Base-by-base conservation (phyloP, 2,329 filamentous ascomycete genomes). In the Phoma sp. region DNA sequence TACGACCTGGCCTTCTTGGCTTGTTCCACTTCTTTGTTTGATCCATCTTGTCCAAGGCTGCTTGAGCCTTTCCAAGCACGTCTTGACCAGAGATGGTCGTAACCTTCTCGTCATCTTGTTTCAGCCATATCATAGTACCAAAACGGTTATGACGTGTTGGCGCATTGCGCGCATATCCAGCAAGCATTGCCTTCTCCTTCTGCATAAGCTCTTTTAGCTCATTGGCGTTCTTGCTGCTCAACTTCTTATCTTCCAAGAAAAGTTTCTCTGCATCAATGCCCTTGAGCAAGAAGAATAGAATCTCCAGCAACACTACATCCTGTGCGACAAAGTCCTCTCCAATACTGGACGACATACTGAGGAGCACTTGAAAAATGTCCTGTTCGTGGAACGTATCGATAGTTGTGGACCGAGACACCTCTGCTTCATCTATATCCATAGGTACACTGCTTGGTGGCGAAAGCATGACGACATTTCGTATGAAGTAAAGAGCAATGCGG, bases 101-200 rank as follows among this genome's bases (percentile, higher is more conserved):
- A 65, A 95, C 85, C 67, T 93, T 93, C 45, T 89, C 87, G 63
- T 93, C 89, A 43, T 92, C 89, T 51, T 93, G 83, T 77, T 96
- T 91, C 33, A 99, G 86, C 93, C 93, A 98, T 30, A 97, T 87
- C 90, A 98, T 98, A 9, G 93, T 96, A 2, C 95, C 95, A 68
- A 98, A 99, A 30, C 95, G 86, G 64, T 93, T 96, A 74, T 99
- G 95, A 42, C 95, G 82, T 3, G 91, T 93, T 0, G 93, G 90
- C 2, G 89, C 90, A 68, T 87, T 87, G 63, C 87, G 88, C 48
- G 89, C 88, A 65, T 92, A 89, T 43, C 88, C 84, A 64, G 88
- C 86, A 49, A 91, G 81, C 86, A 96, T 90, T n/a, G 87, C 85
- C 2, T 87, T 87, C 75, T 99, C 95, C 68, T 95, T 91, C 48